Conservation (phyloP, 225 moss, liverwort and hornwort genomes). For the Climacium dendroides region DNA sequence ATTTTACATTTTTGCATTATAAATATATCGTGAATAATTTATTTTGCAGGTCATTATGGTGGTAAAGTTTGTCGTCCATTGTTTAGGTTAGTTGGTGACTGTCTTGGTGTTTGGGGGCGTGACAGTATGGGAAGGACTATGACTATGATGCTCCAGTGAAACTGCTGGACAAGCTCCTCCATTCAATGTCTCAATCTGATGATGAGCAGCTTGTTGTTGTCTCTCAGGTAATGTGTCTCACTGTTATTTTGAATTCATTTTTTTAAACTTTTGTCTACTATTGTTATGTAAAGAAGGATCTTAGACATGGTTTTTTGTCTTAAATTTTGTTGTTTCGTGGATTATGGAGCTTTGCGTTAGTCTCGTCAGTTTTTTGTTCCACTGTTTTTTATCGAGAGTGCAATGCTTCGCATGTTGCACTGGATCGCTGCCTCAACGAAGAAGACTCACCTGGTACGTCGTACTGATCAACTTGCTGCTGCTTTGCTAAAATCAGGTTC, state of each 20-base stretch:
- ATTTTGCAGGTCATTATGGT: not conserved
- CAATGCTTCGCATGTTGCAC: not conserved
- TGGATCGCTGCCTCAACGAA: not conserved
- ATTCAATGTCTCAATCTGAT: slow-evolving; percentile 97
- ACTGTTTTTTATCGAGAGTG: not conserved
- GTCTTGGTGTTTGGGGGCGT: not conserved
- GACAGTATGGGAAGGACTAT: slow-evolving; percentile 99
- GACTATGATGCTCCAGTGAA: slow-evolving; percentile 99
- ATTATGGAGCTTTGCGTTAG: not conserved
- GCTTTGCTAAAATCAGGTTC: slow-evolving; percentile 42
- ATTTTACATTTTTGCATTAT: not conserved
- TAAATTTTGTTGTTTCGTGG: not conserved
- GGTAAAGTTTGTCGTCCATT: not conserved
- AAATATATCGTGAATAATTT: not conserved
- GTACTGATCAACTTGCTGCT: not conserved
- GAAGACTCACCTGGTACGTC: not conserved
- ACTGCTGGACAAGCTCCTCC: slow-evolving; percentile 92
- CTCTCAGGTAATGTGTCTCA: slow-evolving; percentile 53
- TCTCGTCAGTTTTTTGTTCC: not conserved
- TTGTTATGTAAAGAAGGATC: not conserved
- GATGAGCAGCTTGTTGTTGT: slow-evolving; percentile 99
- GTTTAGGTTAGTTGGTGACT: not conserved
- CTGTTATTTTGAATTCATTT: not conserved
- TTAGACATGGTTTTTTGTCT: not conserved
- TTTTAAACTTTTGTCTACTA: not conserved